Base-by-base conservation (phyloP, 1,284 basidiomycete genomes). In the Vanrija sp. region DNA sequence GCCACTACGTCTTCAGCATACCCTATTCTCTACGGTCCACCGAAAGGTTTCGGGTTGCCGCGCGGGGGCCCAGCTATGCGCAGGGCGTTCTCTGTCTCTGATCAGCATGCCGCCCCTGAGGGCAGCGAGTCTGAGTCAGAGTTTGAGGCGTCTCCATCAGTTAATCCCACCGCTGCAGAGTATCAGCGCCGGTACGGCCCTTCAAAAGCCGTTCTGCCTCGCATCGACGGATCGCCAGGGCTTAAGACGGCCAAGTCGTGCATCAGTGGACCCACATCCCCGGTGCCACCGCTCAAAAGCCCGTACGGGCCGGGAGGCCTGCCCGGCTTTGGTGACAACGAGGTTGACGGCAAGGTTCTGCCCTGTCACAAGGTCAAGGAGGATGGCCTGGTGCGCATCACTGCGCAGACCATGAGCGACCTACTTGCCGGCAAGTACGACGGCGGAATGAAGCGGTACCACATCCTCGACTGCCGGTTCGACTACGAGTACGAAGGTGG, bases 401-500 rank as follows among this genome's bases (percentile, higher is more conserved):
- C 83, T 26, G 78, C 83, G 18, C 76, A 84, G 58, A 98, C 93
- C 61, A 89, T 94, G 67, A 82, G 91, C 64, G 79, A 81, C 19
- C 79, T 96, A 16, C 75, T 96, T 39, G 83, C 85, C 51, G 91
- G 93, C 26, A 78, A 78, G 58, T 96, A 84, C 72, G 75, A 83
- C 52, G 69, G 81, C 26, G 78, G 82, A 62, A 85, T 94, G 60
- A 80, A 81, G 42, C 80, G 83, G 46, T 94, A 82, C 73, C 82
- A 88, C 60, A 78, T 99, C 53, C 86, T 99, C 67, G 95, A 99
- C 78, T 98, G 96, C 75, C 89, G 95, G 26, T 99, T 98, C 75
- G 91, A 92, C 63, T 99, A 97, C 72, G 96, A 99, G 78, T 97
- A 88, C 74, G 82, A 83, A 48, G 95, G 95, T 12, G 96, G 95